Conservation (phyloP, 805 yeast species). For the Metschnikowia continentalis region DNA sequence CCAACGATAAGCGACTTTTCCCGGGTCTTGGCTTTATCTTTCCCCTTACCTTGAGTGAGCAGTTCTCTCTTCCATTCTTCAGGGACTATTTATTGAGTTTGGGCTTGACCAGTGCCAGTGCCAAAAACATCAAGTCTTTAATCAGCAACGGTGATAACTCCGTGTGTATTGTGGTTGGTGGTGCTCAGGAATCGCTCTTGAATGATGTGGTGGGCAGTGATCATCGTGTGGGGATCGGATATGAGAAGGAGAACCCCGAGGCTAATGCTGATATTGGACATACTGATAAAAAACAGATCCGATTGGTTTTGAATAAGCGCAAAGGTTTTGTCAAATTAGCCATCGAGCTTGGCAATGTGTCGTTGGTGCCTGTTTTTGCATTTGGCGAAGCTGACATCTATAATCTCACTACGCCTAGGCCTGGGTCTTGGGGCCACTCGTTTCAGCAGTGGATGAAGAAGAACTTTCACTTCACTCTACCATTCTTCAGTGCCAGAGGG, state of each 20-base stretch:
- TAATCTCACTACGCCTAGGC: slow-evolving; percentile 38
- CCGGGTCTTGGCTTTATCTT: slow-evolving; percentile 80
- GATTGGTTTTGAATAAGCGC: slow-evolving; percentile 69
- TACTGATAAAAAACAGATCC: slow-evolving; percentile 43
- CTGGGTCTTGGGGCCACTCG: slow-evolving; percentile 44
- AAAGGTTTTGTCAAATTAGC: slow-evolving; percentile 90
- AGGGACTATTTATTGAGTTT: slow-evolving; percentile 78
- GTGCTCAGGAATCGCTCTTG: slow-evolving; percentile 84
- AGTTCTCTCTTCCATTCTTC: slow-evolving; percentile 79
- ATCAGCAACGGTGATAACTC: slow-evolving; percentile 62
- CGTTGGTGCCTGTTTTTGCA: slow-evolving; percentile 81
- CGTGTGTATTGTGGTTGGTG: slow-evolving; percentile 89
- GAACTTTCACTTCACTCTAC: slow-evolving; percentile 77
- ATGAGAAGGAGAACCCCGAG: slow-evolving; percentile 8
- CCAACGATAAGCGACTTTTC: slow-evolving; percentile 59
- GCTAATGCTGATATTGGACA: slow-evolving; percentile 24
- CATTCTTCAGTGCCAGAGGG: slow-evolving; percentile 89
- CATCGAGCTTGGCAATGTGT: slow-evolving; percentile 68
- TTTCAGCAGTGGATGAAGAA: slow-evolving; percentile 72
- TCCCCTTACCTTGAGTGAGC: slow-evolving; percentile 75
- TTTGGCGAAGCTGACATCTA: slow-evolving; percentile 81
- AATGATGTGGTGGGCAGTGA: slow-evolving; percentile 35
- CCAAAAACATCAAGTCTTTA: slow-evolving; percentile 61
- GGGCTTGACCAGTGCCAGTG: slow-evolving; percentile 83
- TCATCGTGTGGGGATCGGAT: slow-evolving; percentile 35